Evolutionary conservation across 805 yeast species (phyloP), one percentile per base, ranked within the genome.

Genomic region (Nakazawaea holstii): DNA sequence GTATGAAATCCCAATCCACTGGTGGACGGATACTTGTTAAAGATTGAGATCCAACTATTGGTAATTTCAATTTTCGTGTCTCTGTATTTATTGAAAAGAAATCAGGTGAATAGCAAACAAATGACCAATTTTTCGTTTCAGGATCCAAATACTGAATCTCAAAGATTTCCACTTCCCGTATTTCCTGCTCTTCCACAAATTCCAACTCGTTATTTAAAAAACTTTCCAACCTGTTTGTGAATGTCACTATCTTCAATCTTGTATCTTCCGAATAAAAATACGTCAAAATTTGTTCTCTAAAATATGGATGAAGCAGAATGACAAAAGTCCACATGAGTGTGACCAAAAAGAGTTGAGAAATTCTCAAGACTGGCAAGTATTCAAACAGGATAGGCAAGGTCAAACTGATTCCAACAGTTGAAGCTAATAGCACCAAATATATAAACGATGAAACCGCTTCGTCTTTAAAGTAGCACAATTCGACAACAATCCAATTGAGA

Each of bases 181-280:
- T 59, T 48, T 75, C 80, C 43, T 67, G 67, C 17, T 73, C 70
- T 40, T 70, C 73, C 6, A 58, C 56, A 43, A 58, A 56, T 30
- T 65, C 66, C 27, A 77, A 60, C 39, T 74, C 73, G 15, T 63
- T 53, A 17, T 65, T 59, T 1, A 77, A 55, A 20, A 60, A 57
- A 20, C 58, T 56, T 55, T 85, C 91, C 15, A 76, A 50, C 30
- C 62, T 65, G 55, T 81, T 77, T 0, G 81, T 69, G 32, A 70
- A 53, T 6, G 77, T 70, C 44, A 81, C 59, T 1, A 77, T 54
- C 43, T 67, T 66, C 39, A 81, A 59, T 42, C 91, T 64, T 1
- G 87, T 82, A 3, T 83, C 87, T 59, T 84, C 92, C 6, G 83
- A 78, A 53, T 78, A 73, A 2, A 80, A 47, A 46, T 62, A 62